Base-by-base conservation (phyloP, 768 basidiomycete species). In the Termitomyces heimii region DNA sequence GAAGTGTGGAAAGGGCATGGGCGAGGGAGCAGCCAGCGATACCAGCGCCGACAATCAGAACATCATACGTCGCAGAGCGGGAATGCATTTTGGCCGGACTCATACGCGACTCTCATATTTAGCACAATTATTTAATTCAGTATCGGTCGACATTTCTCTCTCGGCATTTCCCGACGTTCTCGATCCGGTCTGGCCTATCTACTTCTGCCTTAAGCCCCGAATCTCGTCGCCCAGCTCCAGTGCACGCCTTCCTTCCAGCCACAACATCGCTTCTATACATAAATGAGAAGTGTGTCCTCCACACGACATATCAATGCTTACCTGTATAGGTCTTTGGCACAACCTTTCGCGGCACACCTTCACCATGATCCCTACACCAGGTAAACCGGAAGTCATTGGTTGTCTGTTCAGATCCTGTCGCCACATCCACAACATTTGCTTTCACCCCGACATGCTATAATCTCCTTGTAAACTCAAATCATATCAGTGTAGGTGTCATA, bases 41-140 rank as follows among this genome's bases (percentile, higher is more conserved):
- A 40, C 96, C 96, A 7, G 91, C 94, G 55, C 96, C 96, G 69
- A 98, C 86, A 67, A 98, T 87, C 71, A 96, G 69, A 43, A 91
- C 77, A 77, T 93, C 87, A 79, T 89, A 92, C 31, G 50, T 28
- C 20, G 56, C 28, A 8, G 35, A 52, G 37, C 51, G n/a, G 12
- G 51, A 52, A 4, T 28, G 37, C 51, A 52, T 52, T 28, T 13
- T 52, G 26, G 26, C 20, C 20, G 8, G 16, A 50, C 31, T 24
- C 14, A 49, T 32, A 50, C 49, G n/a, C 34, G 8, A 24, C 34
- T 24, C 14, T 1, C 49, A 50, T 50, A 35, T 37, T 51, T 26
- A 51, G 8, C 16, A 14, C 9, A n/a, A 51, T 26, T 26, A 50
- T 34, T 50, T 22, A 18, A 18, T n/a, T 24, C 24, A 37, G 49